Evolutionary conservation across 257 asterid genomes (phyloP), one percentile per base, ranked within the genome.

Genomic region (Nicotiana benthamiana): DNA sequence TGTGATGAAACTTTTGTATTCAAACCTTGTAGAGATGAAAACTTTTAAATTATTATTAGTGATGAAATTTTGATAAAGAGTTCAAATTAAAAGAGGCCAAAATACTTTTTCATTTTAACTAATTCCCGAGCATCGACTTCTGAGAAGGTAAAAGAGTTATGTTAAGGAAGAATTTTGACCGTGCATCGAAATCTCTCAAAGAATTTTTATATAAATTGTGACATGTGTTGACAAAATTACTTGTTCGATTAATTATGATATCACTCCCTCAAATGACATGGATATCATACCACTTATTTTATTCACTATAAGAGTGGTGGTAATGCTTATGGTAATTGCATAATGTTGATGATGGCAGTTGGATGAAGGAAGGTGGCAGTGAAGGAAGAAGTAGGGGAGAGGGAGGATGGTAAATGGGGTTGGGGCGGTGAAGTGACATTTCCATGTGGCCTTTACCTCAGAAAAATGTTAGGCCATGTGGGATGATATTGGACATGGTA

Each of bases 41-140:
- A 67, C 54, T 10, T 66, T n/a, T n/a, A 68, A 68, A 34, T 20
- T 68, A 36, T 68, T 43, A 20, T 20, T 22, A 11, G 22, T 70
- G 34, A 43, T 70, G 77, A 70, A 70, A 70, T 70, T 54, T 81
- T 86, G 86, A 89, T 83, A 90, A 88, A 86, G 92, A 93, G 87
- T 91, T 95, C 87, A 86, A 85, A 46, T 30, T 30, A 30, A 30
- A 87, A 85, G 84, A 86, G 77, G 89, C 91, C 90, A 11, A 95
- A 89, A 83, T 93, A 98, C 86, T 95, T 95, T 90, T 95, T 95
- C 89, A 91, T 95, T 82, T 89, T 95, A 92, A 95, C 99, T 62
- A 95, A 95, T 90, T 93, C 99, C 17, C 89, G 99, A 81, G 79
- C 99, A 30, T 68, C 91, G 85, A 90, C 92, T 80, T 85, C 98